Evolutionary conservation across 106 monocot genomes (phyloP).

Genomic region (Chionographis japonica): DNA sequence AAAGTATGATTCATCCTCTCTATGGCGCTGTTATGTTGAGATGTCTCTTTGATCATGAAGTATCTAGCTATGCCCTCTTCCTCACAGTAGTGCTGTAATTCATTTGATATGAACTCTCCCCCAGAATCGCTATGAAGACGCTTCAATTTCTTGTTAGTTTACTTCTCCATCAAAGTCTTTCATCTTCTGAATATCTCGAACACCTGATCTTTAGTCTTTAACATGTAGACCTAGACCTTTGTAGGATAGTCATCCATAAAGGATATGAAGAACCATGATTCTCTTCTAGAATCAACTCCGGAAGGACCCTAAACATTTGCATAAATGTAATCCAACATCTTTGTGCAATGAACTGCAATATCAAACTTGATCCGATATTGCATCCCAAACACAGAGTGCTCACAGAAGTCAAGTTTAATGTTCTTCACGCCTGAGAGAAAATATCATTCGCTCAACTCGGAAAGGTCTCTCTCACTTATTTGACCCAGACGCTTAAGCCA

Average conservation of each 20-base stretch:
- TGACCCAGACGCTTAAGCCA: constrained; percentile 10
- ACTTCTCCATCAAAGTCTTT: no score
- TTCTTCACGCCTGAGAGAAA: not conserved
- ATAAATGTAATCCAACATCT: no score
- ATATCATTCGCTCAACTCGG: not conserved
- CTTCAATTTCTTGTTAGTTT: not conserved
- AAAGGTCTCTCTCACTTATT: constrained; percentile 3
- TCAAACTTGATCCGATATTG: no score
- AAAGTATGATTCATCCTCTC: not conserved
- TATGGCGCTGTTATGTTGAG: not conserved
- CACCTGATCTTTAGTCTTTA: no score
- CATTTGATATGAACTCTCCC: not conserved
- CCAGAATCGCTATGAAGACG: not conserved
- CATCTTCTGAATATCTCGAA: no score
- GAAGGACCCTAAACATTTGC: not conserved
- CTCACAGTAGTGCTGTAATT: not conserved
- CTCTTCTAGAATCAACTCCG: not conserved
- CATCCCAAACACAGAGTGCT: constrained; percentile 7
- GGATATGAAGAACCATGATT: not conserved
- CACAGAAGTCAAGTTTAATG: constrained; percentile 3
- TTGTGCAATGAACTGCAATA: no score
- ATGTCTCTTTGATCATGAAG: not conserved
- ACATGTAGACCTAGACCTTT: no score
- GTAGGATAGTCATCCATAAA: not conserved
- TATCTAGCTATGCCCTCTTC: not conserved